Percentiles rank a stretch among this genome's conserved stretches.
phyloP scores from a whole-genome alignment of 768 basidiomycete species.

The Holtermannia corniformis region DNA sequence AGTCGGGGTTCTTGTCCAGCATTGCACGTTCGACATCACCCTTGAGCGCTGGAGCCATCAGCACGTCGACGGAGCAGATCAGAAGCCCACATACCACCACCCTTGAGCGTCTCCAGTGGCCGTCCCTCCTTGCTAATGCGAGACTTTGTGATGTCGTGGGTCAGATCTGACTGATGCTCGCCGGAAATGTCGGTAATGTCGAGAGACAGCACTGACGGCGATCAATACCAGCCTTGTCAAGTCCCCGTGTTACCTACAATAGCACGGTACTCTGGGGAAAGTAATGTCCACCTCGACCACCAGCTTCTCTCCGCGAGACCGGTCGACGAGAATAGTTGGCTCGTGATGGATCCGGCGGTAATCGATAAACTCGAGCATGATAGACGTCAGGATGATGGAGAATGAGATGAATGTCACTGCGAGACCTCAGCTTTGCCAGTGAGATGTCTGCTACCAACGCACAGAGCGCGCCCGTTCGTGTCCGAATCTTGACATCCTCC shows the following conservation, averaged over 20 bases:
- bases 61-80: not conserved
- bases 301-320: conserved; percentile 86
- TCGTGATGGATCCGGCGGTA: conserved; percentile 78
- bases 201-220: conserved; percentile 67
- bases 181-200: conserved; percentile 99
- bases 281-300: conserved; percentile 85
- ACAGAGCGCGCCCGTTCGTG: conserved; percentile 85
- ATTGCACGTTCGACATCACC: conserved; percentile 64
- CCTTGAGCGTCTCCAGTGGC: conserved; percentile 44
- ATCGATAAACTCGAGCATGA: conserved; percentile 89
- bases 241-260: conserved; percentile 54
- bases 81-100: conserved; percentile 22
- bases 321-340: conserved; percentile 85
- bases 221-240: not conserved
- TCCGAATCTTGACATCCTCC: conserved; percentile 99
- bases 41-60: conserved; percentile 52
- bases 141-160: conserved; percentile 79
- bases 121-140: conserved; percentile 57
- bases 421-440: too few species aligned
- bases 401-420: conserved; percentile 85
- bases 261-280: conserved; percentile 95
- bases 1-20: conserved; percentile 44
- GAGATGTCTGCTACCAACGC: too few species aligned
- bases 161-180: conserved; percentile 76
- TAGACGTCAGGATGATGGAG: conserved; percentile 83